Percentiles rank a stretch among this genome's conserved stretches.
Evolutionary conservation across 306 rosid species (phyloP).

Genomic region (Alnus glutinosa): DNA sequence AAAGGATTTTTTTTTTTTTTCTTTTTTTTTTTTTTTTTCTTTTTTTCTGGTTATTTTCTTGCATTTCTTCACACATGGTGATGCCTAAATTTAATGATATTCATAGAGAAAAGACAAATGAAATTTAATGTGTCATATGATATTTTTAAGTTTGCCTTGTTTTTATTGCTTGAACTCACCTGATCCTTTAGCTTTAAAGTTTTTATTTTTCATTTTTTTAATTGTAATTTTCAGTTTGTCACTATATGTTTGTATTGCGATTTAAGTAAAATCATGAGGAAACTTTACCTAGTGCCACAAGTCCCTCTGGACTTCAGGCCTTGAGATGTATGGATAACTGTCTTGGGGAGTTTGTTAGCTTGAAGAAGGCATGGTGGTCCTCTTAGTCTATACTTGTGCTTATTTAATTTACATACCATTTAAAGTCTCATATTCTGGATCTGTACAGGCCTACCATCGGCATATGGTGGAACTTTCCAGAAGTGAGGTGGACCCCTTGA

Average conservation of each 20-base stretch:
- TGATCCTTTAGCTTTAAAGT: neutral
- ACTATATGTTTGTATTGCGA: neutral
- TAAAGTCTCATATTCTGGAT: slow-evolving; percentile 5
- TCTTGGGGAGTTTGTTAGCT: slow-evolving; percentile 1
- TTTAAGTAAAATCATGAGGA: too few species aligned
- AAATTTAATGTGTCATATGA: neutral
- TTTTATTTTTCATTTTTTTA: neutral
- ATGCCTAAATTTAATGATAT: neutral
- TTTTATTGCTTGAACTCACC: neutral
- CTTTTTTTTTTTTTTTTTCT: too few species aligned
- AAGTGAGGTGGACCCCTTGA: slow-evolving; percentile 50
- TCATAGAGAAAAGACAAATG: neutral
- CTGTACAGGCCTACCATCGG: slow-evolving; percentile 65
- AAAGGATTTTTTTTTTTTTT: neutral
- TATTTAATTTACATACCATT: neutral
- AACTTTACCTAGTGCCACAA: neutral
- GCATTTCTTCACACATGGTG: neutral
- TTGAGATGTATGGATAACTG: neutral
- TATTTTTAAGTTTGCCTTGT: neutral
- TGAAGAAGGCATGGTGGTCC: neutral
- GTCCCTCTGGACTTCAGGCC: neutral
- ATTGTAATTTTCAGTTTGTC: neutral
- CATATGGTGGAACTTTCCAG: slow-evolving; percentile 45
- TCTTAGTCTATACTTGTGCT: neutral
- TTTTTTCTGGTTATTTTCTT: neutral